Evolutionary conservation across 345 rosid genomes (phyloP).

Genomic region (Gossypium turneri): DNA sequence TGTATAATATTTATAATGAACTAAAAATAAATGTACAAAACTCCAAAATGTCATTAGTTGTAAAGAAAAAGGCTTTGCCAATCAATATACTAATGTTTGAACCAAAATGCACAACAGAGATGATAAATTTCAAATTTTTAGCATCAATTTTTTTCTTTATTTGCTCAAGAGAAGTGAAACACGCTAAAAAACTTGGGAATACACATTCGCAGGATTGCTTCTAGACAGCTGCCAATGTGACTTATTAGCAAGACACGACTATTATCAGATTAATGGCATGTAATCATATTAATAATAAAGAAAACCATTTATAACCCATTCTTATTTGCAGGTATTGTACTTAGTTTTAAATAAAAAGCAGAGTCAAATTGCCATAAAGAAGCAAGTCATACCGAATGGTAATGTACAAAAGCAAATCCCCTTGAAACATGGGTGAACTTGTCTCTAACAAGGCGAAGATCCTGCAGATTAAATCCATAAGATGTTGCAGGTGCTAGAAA

Average conservation of each 20-base stretch:
- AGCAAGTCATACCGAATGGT: slow-evolving; percentile 62
- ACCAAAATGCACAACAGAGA: neutral
- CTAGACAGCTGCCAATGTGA: neutral
- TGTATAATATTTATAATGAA: neutral
- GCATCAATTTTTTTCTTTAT: neutral
- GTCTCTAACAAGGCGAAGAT: slow-evolving; percentile 97
- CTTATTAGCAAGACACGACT: neutral
- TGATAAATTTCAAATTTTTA: neutral
- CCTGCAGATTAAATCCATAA: slow-evolving; percentile 48
- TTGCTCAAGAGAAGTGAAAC: neutral
- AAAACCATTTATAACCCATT: neutral
- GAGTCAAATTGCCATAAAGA: neutral
- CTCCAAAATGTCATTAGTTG: neutral
- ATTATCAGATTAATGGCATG: neutral
- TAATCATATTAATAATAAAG: neutral
- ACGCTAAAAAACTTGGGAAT: neutral
- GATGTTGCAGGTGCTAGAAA: neutral
- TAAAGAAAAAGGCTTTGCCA: neutral
- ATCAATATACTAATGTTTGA: neutral
- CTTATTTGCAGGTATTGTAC: neutral
- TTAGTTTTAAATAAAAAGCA: neutral
- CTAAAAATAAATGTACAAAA: neutral
- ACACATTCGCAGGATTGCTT: neutral
- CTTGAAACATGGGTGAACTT: slow-evolving; percentile 97
- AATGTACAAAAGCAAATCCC: slow-evolving; percentile 97